Percentiles rank a stretch among this genome's conserved stretches.
Evolutionary conservation across 2,329 filamentous ascomycete genomes (phyloP).

Genomic region (Lecanosticta acicola): DNA sequence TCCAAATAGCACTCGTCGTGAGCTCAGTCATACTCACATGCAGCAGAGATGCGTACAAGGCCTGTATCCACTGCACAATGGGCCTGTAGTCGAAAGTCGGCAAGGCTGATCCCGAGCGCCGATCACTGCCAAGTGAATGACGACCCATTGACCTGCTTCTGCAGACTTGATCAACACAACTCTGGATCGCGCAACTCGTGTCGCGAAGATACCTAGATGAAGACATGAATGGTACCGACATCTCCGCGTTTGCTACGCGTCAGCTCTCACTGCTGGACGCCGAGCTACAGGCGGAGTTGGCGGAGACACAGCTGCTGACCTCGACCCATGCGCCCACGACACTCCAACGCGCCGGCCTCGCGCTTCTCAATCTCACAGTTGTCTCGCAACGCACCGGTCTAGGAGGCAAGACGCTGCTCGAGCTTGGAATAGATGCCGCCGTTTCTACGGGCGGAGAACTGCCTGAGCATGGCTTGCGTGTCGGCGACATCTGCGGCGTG

Average conservation of each 20-base stretch:
- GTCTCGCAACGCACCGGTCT: slow-evolving; percentile 77
- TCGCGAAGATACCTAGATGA: too few relatives aligned
- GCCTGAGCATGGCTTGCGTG: slow-evolving; percentile 68
- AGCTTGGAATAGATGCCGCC: slow-evolving; percentile 70
- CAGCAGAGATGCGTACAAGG: too few relatives aligned
- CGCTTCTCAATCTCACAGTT: slow-evolving; percentile 69
- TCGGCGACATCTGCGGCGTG: slow-evolving; percentile 72
- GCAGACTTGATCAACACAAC: too few relatives aligned
- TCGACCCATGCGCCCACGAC: slow-evolving; percentile 61
- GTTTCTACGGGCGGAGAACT: slow-evolving; percentile 49
- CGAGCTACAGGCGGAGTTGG: slow-evolving; percentile 67
- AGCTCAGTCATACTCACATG: too few relatives aligned
- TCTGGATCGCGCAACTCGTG: too few relatives aligned
- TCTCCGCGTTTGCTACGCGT: slow-evolving; percentile 62
- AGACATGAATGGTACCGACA: slow-evolving; percentile 39
- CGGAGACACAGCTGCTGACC: slow-evolving; percentile 63
- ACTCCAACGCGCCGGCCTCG: slow-evolving; percentile 71
- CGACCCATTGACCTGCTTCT: too few relatives aligned
- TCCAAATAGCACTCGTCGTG: too few relatives aligned
- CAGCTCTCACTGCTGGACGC: slow-evolving; percentile 65
- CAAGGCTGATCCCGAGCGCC: not conserved
- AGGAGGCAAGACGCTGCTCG: slow-evolving; percentile 83
- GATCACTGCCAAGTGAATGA: too few relatives aligned
- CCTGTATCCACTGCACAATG: too few relatives aligned
- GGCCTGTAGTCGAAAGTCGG: not conserved